A percentile compares a stretch with the other conserved stretches of the same genome.
phyloP scores from a whole-genome alignment of 257 asterid genomes.

The Nicotiana attenuata region DNA sequence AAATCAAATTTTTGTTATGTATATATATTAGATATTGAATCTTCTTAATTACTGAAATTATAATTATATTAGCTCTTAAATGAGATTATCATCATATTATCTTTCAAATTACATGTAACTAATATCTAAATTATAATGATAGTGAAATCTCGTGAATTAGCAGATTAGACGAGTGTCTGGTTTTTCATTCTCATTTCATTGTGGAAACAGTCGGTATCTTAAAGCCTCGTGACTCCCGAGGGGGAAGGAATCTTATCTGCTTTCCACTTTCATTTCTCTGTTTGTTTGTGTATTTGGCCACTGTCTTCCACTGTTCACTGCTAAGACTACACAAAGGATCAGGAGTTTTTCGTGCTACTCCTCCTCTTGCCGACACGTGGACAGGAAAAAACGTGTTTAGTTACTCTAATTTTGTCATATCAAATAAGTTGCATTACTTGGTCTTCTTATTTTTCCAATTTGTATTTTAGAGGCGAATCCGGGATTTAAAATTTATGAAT shows the following conservation, averaged over 20 bases:
- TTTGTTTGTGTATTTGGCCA: neutral
- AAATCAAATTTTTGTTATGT: too few species aligned
- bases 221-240: constrained; percentile 7
- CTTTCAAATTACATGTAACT: too few species aligned
- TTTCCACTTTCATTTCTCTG: neutral
- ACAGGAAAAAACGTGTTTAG: neutral
- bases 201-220: neutral
- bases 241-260: constrained; percentile 6
- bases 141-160: too few species aligned
- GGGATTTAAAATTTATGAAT: too few species aligned
- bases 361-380: constrained; percentile 4
- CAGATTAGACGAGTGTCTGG: too few species aligned
- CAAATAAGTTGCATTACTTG: neutral
- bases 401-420: neutral
- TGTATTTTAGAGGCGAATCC: too few species aligned
- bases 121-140: too few species aligned
- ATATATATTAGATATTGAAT: too few species aligned
- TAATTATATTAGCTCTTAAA: too few species aligned
- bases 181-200: too few species aligned
- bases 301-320: neutral
- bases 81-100: too few species aligned
- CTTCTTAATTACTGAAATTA: too few species aligned
- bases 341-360: neutral
- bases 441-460: neutral
- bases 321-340: neutral